Base-by-base conservation (phyloP, 805 yeast genomes). In the Pichia deserticola region DNA sequence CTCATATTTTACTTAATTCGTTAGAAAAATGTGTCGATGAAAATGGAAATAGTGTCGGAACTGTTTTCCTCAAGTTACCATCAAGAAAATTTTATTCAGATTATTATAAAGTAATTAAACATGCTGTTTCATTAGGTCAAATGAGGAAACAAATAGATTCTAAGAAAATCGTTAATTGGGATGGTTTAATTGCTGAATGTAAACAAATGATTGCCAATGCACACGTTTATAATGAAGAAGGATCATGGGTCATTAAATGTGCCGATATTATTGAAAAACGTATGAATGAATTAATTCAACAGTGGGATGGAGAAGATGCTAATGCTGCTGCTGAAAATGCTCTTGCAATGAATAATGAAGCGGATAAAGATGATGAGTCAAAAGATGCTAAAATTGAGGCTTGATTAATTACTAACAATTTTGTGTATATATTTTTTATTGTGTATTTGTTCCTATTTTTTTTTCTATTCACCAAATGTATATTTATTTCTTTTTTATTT, bases 61-160 rank as follows among this genome's bases (percentile, higher is more conserved):
- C 76, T 39, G 68, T 83, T 45, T 90, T 90, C 68, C 62, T 80
- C 58, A 78, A 64, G 33, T 87, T 89, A 1, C 98, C 98, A 4
- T 76, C 90, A 0, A 76, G 77, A 54, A 77, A 78, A 63, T 62
- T 80, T 48, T 92, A 89, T 64, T 93, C 97, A 0, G 97, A 92
- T 66, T 92, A 92, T 64, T 92, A 84, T 57, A 70, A 74, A 57
- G 61, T 84, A 34, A 83, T 86, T 58, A 66, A 70, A 54, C 66
- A 68, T 48, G 89, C 90, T 3, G 77, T 82, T 28, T 75, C 89
- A 2, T 64, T 86, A 45, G 71, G 71, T 46, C 79, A 73, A 54
- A 69, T 85, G 48, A 70, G 68, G 51, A 80, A 77, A 65, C 73
- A 72, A 47, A 59, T 82, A 48, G 52, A 51, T 35, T 70, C 72